Conservation (phyloP, 768 basidiomycete genomes). For the Glaciozyma martinii region DNA sequence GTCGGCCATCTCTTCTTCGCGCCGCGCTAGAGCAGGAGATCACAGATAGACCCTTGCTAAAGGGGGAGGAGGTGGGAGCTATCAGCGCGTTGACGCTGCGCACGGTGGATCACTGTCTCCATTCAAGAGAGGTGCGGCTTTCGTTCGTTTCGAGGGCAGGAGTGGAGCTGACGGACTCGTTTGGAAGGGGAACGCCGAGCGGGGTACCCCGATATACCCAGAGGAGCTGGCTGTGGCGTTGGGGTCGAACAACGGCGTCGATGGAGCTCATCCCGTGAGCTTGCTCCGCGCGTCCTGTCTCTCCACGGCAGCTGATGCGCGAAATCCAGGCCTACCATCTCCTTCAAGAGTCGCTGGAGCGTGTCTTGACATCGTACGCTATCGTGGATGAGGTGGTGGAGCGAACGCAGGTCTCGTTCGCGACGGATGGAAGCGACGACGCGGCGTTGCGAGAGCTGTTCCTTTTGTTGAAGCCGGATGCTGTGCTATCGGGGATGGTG, state of each 20-base stretch:
- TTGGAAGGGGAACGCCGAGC: background rate
- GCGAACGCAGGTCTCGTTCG: background rate
- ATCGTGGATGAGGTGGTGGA: constrained; percentile 2
- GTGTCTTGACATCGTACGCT: constrained; percentile 10
- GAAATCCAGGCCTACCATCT: constrained; percentile 11
- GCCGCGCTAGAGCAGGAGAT: too few species aligned
- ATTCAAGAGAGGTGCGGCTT: background rate
- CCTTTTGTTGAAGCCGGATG: constrained; percentile 11
- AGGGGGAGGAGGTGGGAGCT: background rate
- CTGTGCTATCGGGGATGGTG: background rate
- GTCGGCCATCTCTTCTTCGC: background rate
- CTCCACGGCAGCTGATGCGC: too few species aligned
- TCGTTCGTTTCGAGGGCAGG: background rate
- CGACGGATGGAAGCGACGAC: background rate
- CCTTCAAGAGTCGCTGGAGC: background rate
- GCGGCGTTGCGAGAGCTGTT: constrained; percentile 9
- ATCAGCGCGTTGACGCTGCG: background rate
- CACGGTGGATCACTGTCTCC: background rate
- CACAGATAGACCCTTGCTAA: too few species aligned
- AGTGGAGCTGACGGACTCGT: background rate
- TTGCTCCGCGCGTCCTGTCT: too few species aligned
- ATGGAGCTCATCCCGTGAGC: background rate
- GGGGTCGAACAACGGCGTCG: background rate
- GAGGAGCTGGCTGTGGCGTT: background rate
- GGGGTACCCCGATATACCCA: background rate